These are phyloP conservation scores for Colletotrichum orbiculare DNA, from an alignment of 2,329 filamentous ascomycete genomes.

Conservation along the genomic window DNA sequence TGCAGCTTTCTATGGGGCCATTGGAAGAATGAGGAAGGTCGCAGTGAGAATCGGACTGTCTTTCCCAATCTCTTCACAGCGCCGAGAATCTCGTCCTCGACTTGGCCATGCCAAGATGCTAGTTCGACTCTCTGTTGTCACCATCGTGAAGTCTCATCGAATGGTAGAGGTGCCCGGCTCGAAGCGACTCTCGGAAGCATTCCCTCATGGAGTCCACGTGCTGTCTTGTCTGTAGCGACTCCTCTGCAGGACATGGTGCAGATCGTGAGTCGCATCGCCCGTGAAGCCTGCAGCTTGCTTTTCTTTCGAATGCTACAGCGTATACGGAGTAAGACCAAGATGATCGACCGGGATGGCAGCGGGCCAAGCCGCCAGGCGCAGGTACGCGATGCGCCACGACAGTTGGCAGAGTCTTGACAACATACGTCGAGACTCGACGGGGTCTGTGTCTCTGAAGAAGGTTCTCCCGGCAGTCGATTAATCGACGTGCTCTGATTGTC, in stretches of 20 bases:
- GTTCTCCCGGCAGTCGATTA: too few relatives aligned
- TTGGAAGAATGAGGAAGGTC: slow-evolving; percentile 28
- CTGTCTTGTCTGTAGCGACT: too few relatives aligned
- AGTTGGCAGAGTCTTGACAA: not conserved
- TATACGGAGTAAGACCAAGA: too few relatives aligned
- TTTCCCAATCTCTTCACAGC: slow-evolving; percentile 11
- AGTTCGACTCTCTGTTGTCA: not conserved
- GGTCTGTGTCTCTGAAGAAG: not conserved
- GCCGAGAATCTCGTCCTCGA: not conserved
- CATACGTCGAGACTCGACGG: not conserved
- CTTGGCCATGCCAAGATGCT: not conserved
- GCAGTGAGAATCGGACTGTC: slow-evolving; percentile 8
- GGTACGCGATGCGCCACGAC: not conserved
- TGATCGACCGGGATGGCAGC: not conserved
- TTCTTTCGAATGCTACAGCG: too few relatives aligned
- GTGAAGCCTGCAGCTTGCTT: too few relatives aligned
- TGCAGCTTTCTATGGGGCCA: slow-evolving; percentile 7
- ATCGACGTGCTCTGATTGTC: too few relatives aligned
- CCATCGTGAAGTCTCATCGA: too few relatives aligned
- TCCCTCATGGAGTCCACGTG: not conserved
- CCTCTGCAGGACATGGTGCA: too few relatives aligned
- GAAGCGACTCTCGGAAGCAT: not conserved
- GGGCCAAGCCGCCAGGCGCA: not conserved
- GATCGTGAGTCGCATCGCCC: too few relatives aligned
- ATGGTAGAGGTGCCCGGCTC: not conserved